Percentiles rank a stretch among this genome's conserved stretches.
Evolutionary conservation across 352 stramenopile species (phyloP).

Genomic region (Phytophthora capsici): DNA sequence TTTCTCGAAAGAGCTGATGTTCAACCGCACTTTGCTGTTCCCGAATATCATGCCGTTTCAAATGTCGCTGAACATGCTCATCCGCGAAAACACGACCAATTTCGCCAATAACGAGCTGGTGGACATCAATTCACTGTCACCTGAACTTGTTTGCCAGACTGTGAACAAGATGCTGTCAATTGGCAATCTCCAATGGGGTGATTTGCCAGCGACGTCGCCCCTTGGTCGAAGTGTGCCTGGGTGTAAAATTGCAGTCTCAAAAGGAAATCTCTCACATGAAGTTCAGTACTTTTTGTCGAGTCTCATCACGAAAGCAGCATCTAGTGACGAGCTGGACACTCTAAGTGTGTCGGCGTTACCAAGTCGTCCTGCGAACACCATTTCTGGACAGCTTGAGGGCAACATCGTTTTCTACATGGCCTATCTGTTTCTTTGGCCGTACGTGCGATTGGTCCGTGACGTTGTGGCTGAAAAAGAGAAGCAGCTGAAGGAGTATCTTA

Average conservation of each 20-base stretch:
- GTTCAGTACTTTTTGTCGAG: conserved; percentile 44
- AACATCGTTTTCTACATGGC: conserved; percentile 78
- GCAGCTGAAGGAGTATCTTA: conserved; percentile 88
- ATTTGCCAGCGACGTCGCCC: conserved; percentile 46
- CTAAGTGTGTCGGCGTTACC: conserved; percentile 51
- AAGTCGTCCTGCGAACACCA: conserved; percentile 46
- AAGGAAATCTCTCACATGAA: conserved; percentile 26
- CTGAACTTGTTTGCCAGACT: conserved; percentile 39
- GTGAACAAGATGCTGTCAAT: conserved; percentile 59
- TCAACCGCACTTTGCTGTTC: conserved; percentile 43
- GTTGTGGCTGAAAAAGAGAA: conserved; percentile 92
- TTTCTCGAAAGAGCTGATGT: conserved; percentile 37
- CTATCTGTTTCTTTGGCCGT: conserved; percentile 90
- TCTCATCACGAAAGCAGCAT: conserved; percentile 36
- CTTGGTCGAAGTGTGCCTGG: conserved; percentile 34
- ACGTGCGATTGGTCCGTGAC: conserved; percentile 81
- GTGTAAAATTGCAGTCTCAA: conserved; percentile 38
- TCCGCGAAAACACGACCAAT: conserved; percentile 32
- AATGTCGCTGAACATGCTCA: conserved; percentile 58
- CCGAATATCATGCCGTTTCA: conserved; percentile 64
- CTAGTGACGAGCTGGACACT: conserved; percentile 47
- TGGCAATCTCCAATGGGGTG: conserved; percentile 48
- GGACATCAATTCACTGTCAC: conserved; percentile 6
- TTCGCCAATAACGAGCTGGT: conserved; percentile 12
- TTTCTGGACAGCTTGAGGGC: conserved; percentile 54